These are phyloP conservation scores for Penicillium arizonense DNA, from an alignment of 495 filamentous ascomycete genomes.

Conservation along the genomic window DNA sequence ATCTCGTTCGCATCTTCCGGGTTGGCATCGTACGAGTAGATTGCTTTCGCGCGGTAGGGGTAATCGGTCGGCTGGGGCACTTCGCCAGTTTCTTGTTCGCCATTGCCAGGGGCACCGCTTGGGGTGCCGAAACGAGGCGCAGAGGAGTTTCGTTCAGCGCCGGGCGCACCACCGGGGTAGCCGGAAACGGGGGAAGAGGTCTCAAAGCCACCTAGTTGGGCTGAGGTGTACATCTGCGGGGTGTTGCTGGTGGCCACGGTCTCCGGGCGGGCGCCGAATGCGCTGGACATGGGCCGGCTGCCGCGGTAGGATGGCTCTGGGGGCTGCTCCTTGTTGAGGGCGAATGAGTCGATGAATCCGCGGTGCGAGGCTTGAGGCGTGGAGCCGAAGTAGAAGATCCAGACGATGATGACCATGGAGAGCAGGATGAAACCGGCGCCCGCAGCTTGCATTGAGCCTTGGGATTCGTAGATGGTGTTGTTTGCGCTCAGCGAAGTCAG, in stretches of 20 bases:
- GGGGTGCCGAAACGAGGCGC: slow-evolving; percentile 54
- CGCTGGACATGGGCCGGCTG: slow-evolving; percentile 48
- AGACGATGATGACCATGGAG: slow-evolving; percentile 91
- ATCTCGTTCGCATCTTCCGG: slow-evolving; percentile 98
- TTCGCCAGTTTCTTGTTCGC: slow-evolving; percentile 48
- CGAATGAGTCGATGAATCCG: slow-evolving; percentile 93
- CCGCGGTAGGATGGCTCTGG: slow-evolving; percentile 59
- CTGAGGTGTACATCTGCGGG: slow-evolving; percentile 96
- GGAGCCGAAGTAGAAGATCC: slow-evolving; percentile 99
- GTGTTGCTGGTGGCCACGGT: slow-evolving; percentile 73
- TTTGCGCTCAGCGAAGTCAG: slow-evolving; percentile 83
- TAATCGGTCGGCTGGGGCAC: slow-evolving; percentile 86
- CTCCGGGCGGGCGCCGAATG: slow-evolving; percentile 64
- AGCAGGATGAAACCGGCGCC: slow-evolving; percentile 94
- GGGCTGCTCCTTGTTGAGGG: slow-evolving; percentile 79
- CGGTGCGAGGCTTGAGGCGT: slow-evolving; percentile 84
- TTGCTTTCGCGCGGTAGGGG: slow-evolving; percentile 95
- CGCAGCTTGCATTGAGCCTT: slow-evolving; percentile 75
- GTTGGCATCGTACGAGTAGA: slow-evolving; percentile 98
- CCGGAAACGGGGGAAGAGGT: slow-evolving; percentile 90
- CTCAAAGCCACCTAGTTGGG: slow-evolving; percentile 92
- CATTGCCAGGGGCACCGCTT: slow-evolving; percentile 18
- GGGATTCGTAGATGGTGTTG: slow-evolving; percentile 67
- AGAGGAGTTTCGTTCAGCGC: slow-evolving; percentile 56
- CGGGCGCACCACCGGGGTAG: slow-evolving; percentile 62